A percentile compares a stretch with the other conserved stretches of the same genome.
Conservation (phyloP, 2,329 filamentous ascomycete species). For the Fusarium decemcellulare region DNA sequence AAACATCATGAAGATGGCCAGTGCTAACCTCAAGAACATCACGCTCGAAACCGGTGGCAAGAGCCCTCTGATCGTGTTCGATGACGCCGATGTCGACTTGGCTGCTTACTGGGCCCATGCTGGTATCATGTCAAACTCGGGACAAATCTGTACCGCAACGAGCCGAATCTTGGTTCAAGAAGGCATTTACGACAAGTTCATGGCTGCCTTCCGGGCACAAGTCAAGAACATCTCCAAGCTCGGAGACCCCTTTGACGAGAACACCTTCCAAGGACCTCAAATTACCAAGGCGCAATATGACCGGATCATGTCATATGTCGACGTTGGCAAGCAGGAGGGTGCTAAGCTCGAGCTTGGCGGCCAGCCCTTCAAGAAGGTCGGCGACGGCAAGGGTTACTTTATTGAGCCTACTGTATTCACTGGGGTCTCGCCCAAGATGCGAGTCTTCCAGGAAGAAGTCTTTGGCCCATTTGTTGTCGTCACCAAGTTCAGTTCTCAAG, state of each 20-base stretch:
- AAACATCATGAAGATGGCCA: background rate
- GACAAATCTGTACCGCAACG: background rate
- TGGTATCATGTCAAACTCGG: constrained; percentile 8
- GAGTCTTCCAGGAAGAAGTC: constrained; percentile 62
- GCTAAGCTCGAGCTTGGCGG: constrained; percentile 77
- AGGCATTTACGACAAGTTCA: background rate
- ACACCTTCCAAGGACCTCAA: constrained; percentile 82
- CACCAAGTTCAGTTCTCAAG: constrained; percentile 58
- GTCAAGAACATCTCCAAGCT: constrained; percentile 67
- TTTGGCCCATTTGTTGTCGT: constrained; percentile 62
- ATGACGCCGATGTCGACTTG: background rate
- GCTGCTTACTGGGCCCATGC: background rate
- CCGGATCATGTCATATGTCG: constrained; percentile 77
- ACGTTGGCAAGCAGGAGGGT: constrained; percentile 78
- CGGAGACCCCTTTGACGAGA: constrained; percentile 78
- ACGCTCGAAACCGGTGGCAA: constrained; percentile 3
- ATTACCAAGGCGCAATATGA: constrained; percentile 81
- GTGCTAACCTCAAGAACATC: background rate
- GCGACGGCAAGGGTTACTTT: constrained; percentile 60
- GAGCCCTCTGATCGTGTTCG: background rate
- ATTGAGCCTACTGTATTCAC: constrained; percentile 63
- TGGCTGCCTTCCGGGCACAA: constrained; percentile 20
- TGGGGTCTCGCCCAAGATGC: constrained; percentile 57
- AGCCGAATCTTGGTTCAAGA: background rate
- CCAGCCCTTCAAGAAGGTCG: constrained; percentile 48